phyloP scores from a whole-genome alignment of 768 basidiomycete genomes.

The Amylocystis lapponica region DNA sequence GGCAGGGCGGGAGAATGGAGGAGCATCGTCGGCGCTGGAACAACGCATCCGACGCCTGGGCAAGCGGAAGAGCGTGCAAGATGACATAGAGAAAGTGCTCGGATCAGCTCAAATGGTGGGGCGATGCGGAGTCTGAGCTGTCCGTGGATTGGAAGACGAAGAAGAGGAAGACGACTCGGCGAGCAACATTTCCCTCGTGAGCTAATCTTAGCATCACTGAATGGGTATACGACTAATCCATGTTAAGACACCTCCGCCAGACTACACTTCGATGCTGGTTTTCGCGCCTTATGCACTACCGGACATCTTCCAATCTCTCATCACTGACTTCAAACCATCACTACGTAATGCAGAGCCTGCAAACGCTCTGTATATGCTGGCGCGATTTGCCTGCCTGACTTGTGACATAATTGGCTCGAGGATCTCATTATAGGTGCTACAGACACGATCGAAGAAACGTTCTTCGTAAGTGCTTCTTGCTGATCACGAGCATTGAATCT shows the following conservation, averaged over 20 bases:
- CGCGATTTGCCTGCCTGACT: slow-evolving; percentile 88
- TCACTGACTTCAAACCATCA: slow-evolving; percentile 67
- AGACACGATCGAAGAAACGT: slow-evolving; percentile 85
- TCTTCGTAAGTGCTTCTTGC: slow-evolving; percentile 66
- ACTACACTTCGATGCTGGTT: slow-evolving; percentile 88
- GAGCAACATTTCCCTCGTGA: slow-evolving; percentile 12
- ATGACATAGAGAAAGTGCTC: slow-evolving; percentile 52
- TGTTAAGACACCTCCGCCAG: slow-evolving; percentile 64
- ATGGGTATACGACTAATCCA: too few relatives aligned
- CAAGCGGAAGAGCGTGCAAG: slow-evolving; percentile 49
- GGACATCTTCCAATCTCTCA: slow-evolving; percentile 74
- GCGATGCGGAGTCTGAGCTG: slow-evolving; percentile 32
- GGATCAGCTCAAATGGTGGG: slow-evolving; percentile 67
- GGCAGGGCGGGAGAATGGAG: slow-evolving; percentile 74
- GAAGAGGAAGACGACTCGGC: slow-evolving; percentile 45
- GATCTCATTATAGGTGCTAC: slow-evolving; percentile 89
- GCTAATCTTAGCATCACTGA: slow-evolving; percentile 5
- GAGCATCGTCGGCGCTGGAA: slow-evolving; percentile 55
- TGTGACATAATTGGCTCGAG: slow-evolving; percentile 91
- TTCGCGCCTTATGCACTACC: slow-evolving; percentile 80
- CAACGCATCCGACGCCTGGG: slow-evolving; percentile 48
- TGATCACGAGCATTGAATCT: background rate
- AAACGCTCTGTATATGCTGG: slow-evolving; percentile 84
- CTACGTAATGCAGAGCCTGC: slow-evolving; percentile 81
- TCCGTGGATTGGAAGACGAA: slow-evolving; percentile 39